phyloP scores from a whole-genome alignment of 371 early-diverging fungal species.

The Apophysomyces sp. region DNA sequence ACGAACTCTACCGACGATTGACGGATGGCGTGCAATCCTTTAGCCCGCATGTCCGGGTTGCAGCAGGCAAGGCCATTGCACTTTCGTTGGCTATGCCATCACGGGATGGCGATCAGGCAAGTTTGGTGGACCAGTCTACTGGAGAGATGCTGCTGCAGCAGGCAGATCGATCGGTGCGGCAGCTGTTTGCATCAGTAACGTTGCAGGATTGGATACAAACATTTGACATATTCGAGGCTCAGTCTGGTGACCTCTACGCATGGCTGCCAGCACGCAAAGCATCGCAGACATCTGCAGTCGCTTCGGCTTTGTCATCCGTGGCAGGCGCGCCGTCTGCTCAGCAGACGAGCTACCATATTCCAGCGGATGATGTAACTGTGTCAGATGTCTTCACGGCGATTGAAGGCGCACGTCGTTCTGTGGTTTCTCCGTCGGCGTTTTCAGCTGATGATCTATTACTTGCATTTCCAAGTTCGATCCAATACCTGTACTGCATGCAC shows the following conservation, averaged over 20 bases:
- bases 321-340: slow-evolving; percentile 27
- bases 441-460: slow-evolving; percentile 50
- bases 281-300: slow-evolving; percentile 28
- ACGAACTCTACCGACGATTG: slow-evolving; percentile 32
- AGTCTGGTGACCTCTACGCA: slow-evolving; percentile 67
- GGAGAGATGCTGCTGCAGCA: slow-evolving; percentile 28
- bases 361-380: slow-evolving; percentile 54
- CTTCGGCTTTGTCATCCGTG: slow-evolving; percentile 40
- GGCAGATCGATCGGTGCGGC: slow-evolving; percentile 30
- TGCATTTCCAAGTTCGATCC: slow-evolving; percentile 70
- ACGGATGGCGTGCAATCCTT: slow-evolving; percentile 21
- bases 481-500: slow-evolving; percentile 68
- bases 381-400: slow-evolving; percentile 71
- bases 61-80: slow-evolving; percentile 17
- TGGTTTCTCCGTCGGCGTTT: slow-evolving; percentile 37
- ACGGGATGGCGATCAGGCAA: slow-evolving; percentile 10
- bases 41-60: slow-evolving; percentile 13
- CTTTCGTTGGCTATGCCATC: slow-evolving; percentile 18
- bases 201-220: slow-evolving; percentile 75
- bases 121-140: slow-evolving; percentile 23
- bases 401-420: slow-evolving; percentile 47
- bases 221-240: slow-evolving; percentile 69
- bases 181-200: slow-evolving; percentile 58
- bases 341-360: slow-evolving; percentile 23
- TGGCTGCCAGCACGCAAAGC: slow-evolving; percentile 71